Conservation (phyloP, 768 basidiomycete species). For the Collybia mongolica region DNA sequence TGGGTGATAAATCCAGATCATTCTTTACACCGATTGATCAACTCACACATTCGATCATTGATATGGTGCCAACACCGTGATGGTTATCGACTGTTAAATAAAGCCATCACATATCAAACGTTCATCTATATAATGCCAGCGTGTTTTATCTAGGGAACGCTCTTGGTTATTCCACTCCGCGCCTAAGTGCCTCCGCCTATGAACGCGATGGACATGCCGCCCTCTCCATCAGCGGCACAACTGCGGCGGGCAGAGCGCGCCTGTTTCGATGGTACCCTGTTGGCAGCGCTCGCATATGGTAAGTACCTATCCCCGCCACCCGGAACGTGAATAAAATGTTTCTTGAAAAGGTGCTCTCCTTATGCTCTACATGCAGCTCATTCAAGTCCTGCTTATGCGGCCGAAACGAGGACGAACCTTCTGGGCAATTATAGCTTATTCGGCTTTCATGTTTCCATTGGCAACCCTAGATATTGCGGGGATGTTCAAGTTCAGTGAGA, state of each 20-base stretch:
- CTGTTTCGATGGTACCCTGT: constrained; percentile 30
- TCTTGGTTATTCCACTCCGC: constrained; percentile 8
- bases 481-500: constrained; percentile 28
- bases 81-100: too few species aligned
- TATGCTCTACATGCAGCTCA: constrained; percentile 38
- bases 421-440: constrained; percentile 32
- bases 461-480: constrained; percentile 28
- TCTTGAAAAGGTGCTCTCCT: constrained; percentile 30
- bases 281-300: constrained; percentile 35
- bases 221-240: neutral
- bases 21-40: too few species aligned
- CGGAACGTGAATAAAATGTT: neutral
- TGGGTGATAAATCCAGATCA: too few species aligned
- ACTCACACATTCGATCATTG: too few species aligned
- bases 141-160: neutral
- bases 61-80: too few species aligned
- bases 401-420: constrained; percentile 32
- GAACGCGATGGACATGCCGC: too few species aligned
- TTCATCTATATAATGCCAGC: constrained; percentile 2
- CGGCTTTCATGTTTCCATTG: constrained; percentile 27
- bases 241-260: constrained; percentile 19
- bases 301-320: constrained; percentile 1
- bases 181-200: constrained; percentile 5
- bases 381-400: constrained; percentile 30
- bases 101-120: neutral